These are phyloP conservation scores for Phyllosticta citribraziliensis DNA, from an alignment of 2,329 filamentous ascomycete genomes.

Conservation along the genomic window DNA sequence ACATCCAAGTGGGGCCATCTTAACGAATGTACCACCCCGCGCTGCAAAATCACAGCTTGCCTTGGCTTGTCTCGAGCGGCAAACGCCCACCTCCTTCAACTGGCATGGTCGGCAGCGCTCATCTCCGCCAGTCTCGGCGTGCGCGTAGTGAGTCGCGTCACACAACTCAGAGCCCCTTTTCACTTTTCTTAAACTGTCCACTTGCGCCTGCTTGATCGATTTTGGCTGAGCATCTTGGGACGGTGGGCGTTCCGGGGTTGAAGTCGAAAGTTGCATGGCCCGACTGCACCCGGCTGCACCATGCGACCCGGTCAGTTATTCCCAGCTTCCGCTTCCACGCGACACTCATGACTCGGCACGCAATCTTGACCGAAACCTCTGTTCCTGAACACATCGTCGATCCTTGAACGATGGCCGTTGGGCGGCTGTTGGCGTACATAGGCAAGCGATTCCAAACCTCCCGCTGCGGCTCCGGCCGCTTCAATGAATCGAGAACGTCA, in stretches of 20 bases:
- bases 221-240: slow-evolving; percentile 4
- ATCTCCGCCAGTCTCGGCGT: slow-evolving; percentile 10
- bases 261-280: slow-evolving; percentile 5
- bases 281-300: slow-evolving; percentile 9
- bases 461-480: neutral
- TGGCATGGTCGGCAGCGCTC: neutral
- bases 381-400: neutral
- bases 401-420: neutral
- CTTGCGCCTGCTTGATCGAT: slow-evolving; percentile 9
- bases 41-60: neutral
- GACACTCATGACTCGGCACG: slow-evolving; percentile 16
- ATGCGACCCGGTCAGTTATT: slow-evolving; percentile 19
- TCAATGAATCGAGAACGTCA: neutral
- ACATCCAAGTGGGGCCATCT: neutral
- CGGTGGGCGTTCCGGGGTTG: slow-evolving; percentile 7
- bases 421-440: neutral
- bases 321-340: slow-evolving; percentile 26
- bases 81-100: neutral
- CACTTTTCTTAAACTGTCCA: slow-evolving; percentile 3
- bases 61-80: neutral
- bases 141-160: neutral
- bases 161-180: neutral
- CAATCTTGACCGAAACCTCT: neutral
- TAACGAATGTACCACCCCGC: neutral
- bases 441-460: neutral